A percentile compares a stretch with the other conserved stretches of the same genome.
Conservation (phyloP, 2,329 filamentous ascomycete genomes). For the Thermoascus crustaceus region DNA sequence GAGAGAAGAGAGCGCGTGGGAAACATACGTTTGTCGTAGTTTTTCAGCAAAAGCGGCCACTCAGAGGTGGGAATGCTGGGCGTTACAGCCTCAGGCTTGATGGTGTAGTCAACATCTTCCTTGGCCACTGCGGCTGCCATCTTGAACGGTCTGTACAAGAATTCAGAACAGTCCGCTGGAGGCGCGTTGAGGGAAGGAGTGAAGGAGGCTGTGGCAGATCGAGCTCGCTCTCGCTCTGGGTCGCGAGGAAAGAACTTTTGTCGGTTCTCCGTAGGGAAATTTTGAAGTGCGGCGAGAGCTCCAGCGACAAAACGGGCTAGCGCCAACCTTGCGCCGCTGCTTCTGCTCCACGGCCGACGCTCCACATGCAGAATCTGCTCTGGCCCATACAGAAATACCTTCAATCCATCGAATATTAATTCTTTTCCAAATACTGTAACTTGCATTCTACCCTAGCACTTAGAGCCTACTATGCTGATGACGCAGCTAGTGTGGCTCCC, state of each 20-base stretch:
- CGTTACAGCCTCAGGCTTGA: conserved; percentile 81
- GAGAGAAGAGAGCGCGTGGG: conserved; percentile 5
- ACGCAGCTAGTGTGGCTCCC: no score
- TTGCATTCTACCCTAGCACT: no score
- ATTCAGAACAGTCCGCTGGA: conserved; percentile 11
- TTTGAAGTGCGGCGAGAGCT: conserved; percentile 20
- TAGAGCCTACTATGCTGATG: no score
- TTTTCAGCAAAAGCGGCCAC: conserved; percentile 92
- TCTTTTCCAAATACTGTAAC: no score
- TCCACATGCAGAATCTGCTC: no score
- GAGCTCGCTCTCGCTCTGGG: conserved; percentile 13
- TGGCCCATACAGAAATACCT: no score
- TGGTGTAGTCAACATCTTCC: conserved; percentile 66
- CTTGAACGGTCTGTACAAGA: conserved; percentile 16
- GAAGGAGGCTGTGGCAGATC: conserved; percentile 9
- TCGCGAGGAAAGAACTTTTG: conserved; percentile 17
- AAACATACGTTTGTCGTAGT: conserved; percentile 80
- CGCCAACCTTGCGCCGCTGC: conserved; percentile 4
- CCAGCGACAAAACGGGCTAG: conserved; percentile 16
- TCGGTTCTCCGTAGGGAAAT: conserved; percentile 12
- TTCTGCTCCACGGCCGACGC: background rate
- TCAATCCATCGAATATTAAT: no score
- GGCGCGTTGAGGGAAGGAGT: conserved; percentile 14
- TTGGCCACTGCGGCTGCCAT: conserved; percentile 43
- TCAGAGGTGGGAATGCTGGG: conserved; percentile 75